Percentiles rank a stretch among this genome's conserved stretches.
Evolutionary conservation across 2,329 filamentous ascomycete genomes (phyloP).

Genomic region (Furcasterigmium sp.): DNA sequence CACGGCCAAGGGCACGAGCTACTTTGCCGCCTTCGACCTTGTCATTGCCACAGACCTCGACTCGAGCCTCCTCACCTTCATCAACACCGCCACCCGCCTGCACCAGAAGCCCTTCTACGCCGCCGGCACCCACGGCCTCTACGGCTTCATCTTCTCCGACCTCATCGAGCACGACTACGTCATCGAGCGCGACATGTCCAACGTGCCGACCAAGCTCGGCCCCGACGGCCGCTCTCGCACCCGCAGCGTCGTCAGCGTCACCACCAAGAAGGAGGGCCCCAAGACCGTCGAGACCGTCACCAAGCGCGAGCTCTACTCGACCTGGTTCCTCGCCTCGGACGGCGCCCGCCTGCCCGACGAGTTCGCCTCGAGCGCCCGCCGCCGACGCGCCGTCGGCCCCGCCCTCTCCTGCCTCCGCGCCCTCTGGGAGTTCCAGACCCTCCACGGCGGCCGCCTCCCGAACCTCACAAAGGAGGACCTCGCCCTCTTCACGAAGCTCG

Average conservation of each 20-base stretch:
- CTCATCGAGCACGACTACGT: slow-evolving; percentile 86
- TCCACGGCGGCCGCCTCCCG: slow-evolving; percentile 48
- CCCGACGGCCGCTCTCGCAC: slow-evolving; percentile 79
- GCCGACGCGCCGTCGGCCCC: slow-evolving; percentile 74
- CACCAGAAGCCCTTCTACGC: slow-evolving; percentile 82
- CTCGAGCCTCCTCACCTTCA: slow-evolving; percentile 65
- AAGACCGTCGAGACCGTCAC: slow-evolving; percentile 81
- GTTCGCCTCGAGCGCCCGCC: slow-evolving; percentile 57
- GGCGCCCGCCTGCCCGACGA: slow-evolving; percentile 67
- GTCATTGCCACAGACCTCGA: slow-evolving; percentile 87
- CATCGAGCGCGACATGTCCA: slow-evolving; percentile 78
- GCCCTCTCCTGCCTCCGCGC: slow-evolving; percentile 82
- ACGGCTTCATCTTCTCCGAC: slow-evolving; percentile 93
- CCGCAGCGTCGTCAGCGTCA: slow-evolving; percentile 66
- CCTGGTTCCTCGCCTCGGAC: slow-evolving; percentile 77
- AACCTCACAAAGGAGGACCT: slow-evolving; percentile 59
- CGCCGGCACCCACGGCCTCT: slow-evolving; percentile 80
- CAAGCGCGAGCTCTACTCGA: slow-evolving; percentile 87
- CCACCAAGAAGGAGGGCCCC: slow-evolving; percentile 62
- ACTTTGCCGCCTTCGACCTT: slow-evolving; percentile 75
- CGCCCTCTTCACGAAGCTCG: slow-evolving; percentile 69
- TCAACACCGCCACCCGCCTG: slow-evolving; percentile 83
- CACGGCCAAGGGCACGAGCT: slow-evolving; percentile 62
- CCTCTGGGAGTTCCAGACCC: slow-evolving; percentile 78
- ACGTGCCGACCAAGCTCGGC: slow-evolving; percentile 55